Evolutionary conservation across 345 rosid genomes (phyloP), one percentile per base, ranked within the genome.

Genomic region (Citrus sp.): DNA sequence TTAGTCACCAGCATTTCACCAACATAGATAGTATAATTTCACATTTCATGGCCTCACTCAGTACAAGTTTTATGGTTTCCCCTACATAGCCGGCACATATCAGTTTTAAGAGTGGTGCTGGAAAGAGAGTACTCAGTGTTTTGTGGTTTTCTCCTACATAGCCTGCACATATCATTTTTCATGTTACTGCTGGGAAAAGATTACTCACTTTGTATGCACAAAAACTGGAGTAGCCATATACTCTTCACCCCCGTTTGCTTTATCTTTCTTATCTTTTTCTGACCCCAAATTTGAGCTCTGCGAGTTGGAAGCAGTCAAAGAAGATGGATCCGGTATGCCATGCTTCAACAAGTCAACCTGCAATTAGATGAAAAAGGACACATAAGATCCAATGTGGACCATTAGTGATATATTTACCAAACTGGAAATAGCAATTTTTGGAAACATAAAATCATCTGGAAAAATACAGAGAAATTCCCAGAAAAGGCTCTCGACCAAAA

Each of bases 281-380:
- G 85, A 69, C 72, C 83, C 93, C 65, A 40, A 24, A 70, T 67
- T 86, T 67, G 90, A 81, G 82, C 85, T 84, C 67, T 82, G 89
- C 14, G 83, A 69, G 73, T 90, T 90, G 38, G 85, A 68, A 54
- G 85, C 67, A 37, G 84, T 72, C 35, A 88, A 75, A 28, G 83
- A 87, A 85, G 94, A 93, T 37, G 94, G 98, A 86, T 93, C 98
- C 51, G 96, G 92, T 78, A 93, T 90, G 72, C 91, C 89, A 83
- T 92, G 94, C 77, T 93, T 93, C 86, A 93, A 78, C 85, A 92
- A 83, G 87, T 90, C 98, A 74, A 93, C 96, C 98, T 93, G 90
- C 74, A 82, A 60, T 67, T 4, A 34, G 5, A 70, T 24, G 66
- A 32, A 64, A 25, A 34, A 8, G 42, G 58, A 37, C 30, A n/a